Evolutionary conservation across 495 filamentous ascomycete species (phyloP), one percentile per base, ranked within the genome.

Genomic region (Neurospora pannonica): DNA sequence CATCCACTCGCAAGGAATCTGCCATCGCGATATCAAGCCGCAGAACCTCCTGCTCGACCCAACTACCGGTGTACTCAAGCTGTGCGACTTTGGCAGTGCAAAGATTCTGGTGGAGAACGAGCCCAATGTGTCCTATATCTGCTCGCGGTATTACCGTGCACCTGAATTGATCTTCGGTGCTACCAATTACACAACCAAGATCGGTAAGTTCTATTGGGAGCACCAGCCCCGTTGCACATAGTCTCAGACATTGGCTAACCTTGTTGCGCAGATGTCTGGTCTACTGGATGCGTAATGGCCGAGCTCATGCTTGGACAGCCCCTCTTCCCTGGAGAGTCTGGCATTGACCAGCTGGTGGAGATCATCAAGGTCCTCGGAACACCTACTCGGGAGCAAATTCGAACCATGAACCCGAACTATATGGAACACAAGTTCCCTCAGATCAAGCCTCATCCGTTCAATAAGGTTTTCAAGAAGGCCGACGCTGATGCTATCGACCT

Each of bases 351-450:
- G 81, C 88, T 98, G 40, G 96, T 99, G 31, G 96, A 99, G 83
- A 98, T 99, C 80, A 99, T 99, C 88, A 99, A 98, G 85, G 96
- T 99, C 72, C 87, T 99, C 73, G 96, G 96, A 31, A 99, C 96
- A 19, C 96, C 97, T 17, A 98, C 96, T n/a, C 88, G 96, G 28
- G 96, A 99, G 78, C 96, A 99, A 79, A 99, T 99, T 79, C 93
- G 96, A 72, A 99, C 96, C 70, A 99, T 99, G 97, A 99, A 99
- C 81, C 97, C 96, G 71, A 99, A 99, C 83, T 98, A 99, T 83
- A 99, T 99, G 96, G 96, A 98, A 84, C 96, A 99, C 84, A 98
- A 98, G 84, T 99, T 99, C 81, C 97, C 96, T 54, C 96, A 99
- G 81, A 99, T 99, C 87, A 99, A 99, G 86, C 96, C 96, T 46